These are phyloP conservation scores for Starmerella asiatica DNA, from an alignment of 805 yeast species.

Conservation along the genomic window DNA sequence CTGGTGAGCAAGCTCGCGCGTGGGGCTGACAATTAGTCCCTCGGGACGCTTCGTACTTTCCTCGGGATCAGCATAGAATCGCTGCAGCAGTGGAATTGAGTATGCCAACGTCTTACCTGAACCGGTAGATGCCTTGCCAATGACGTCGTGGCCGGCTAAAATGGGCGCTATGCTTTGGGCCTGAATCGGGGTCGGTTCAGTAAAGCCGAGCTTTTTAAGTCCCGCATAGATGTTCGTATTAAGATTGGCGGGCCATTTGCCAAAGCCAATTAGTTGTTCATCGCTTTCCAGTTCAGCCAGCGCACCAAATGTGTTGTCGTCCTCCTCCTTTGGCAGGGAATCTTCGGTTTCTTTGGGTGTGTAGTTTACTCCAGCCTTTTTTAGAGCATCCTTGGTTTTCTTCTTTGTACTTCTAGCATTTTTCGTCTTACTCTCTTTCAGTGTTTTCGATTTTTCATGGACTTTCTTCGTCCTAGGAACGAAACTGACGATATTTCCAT, in stretches of 20 bases:
- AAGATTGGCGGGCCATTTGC: slow-evolving; percentile 27
- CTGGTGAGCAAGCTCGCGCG: slow-evolving; percentile 92
- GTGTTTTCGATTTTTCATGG: slow-evolving; percentile 31
- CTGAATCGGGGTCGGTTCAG: slow-evolving; percentile 76
- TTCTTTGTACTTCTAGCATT: slow-evolving; percentile 1
- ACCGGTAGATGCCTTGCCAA: slow-evolving; percentile 96
- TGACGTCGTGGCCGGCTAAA: slow-evolving; percentile 59
- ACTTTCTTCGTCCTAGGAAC: slow-evolving; percentile 29
- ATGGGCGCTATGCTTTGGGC: slow-evolving; percentile 60
- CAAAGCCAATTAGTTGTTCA: slow-evolving; percentile 20
- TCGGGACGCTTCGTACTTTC: slow-evolving; percentile 7
- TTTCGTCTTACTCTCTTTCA: slow-evolving; percentile 10
- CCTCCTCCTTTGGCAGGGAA: slow-evolving; percentile 1
- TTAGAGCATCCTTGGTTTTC: slow-evolving; percentile 2
- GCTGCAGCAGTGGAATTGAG: slow-evolving; percentile 80
- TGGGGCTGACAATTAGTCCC: slow-evolving; percentile 82
- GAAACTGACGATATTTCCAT: slow-evolving; percentile 48
- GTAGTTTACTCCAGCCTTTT: background rate
- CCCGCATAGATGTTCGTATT: slow-evolving; percentile 44
- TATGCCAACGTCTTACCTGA: slow-evolving; percentile 95
- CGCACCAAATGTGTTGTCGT: slow-evolving; percentile 9
- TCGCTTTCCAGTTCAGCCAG: slow-evolving; percentile 11
- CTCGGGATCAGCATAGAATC: slow-evolving; percentile 28
- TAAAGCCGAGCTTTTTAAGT: slow-evolving; percentile 43
- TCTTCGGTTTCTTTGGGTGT: background rate